Percentiles rank a stretch among this genome's conserved stretches.
Conservation (phyloP, 2,329 filamentous ascomycete species). For the Endoconidiophora polonica region DNA sequence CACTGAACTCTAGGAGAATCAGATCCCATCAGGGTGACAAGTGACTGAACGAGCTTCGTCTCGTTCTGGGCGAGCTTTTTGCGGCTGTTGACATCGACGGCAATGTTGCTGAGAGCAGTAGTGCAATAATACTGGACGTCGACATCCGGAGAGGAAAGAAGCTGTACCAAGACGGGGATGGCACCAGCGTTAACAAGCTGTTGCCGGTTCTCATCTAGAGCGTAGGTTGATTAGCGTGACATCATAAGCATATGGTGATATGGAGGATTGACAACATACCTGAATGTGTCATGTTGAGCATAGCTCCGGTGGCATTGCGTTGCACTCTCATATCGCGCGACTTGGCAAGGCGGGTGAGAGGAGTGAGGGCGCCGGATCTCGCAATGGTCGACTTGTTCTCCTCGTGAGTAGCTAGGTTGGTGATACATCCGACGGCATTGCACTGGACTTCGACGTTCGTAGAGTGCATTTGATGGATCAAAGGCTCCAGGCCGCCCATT, state of each 20-base stretch:
- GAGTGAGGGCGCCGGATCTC: slow-evolving; percentile 77
- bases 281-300: slow-evolving; percentile 98
- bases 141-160: slow-evolving; percentile 81
- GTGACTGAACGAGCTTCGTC: slow-evolving; percentile 75
- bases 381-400: slow-evolving; percentile 99
- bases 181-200: slow-evolving; percentile 93
- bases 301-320: slow-evolving; percentile 85
- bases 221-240: slow-evolving; percentile 6
- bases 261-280: slow-evolving; percentile 35
- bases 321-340: slow-evolving; percentile 98
- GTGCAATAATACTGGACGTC: slow-evolving; percentile 99
- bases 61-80: slow-evolving; percentile 84
- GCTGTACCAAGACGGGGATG: slow-evolving; percentile 91
- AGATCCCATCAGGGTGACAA: slow-evolving; percentile 94
- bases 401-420: slow-evolving; percentile 92
- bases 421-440: slow-evolving; percentile 97
- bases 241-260: neutral
- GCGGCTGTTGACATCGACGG: slow-evolving; percentile 80
- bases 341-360: slow-evolving; percentile 80
- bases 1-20: slow-evolving; percentile 96
- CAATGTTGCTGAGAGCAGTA: slow-evolving; percentile 94
- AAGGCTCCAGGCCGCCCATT: slow-evolving; percentile 71
- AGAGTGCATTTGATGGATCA: slow-evolving; percentile 97
- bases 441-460: slow-evolving; percentile 97
- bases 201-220: slow-evolving; percentile 81